These are phyloP conservation scores for Pseudogymnoascus pannorum DNA, from an alignment of 2,329 filamentous ascomycete species.

Conservation along the genomic window DNA sequence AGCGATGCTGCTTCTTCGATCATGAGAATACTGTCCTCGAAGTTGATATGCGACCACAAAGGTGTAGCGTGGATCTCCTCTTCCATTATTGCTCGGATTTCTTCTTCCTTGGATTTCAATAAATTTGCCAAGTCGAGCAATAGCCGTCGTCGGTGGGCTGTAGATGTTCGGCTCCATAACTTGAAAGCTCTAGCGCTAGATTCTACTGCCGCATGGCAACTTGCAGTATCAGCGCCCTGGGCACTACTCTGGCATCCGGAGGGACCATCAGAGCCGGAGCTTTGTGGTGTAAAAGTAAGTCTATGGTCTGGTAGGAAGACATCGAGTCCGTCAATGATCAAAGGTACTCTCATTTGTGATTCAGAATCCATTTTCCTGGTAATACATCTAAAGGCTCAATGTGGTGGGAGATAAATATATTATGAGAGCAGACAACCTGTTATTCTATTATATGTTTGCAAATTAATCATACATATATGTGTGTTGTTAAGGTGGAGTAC, in stretches of 20 bases:
- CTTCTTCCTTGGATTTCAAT: constrained; percentile 1
- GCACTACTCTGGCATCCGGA: background rate
- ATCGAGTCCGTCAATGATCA: background rate
- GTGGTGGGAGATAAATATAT: background rate
- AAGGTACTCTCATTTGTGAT: background rate
- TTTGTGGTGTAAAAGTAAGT: background rate
- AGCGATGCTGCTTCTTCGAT: constrained; percentile 13
- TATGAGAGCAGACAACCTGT: background rate
- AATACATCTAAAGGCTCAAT: background rate
- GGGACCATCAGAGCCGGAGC: background rate
- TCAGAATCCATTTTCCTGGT: background rate
- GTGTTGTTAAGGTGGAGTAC: background rate
- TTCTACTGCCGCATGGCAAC: constrained; percentile 10
- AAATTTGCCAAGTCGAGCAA: constrained; percentile 9
- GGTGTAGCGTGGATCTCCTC: constrained; percentile 11
- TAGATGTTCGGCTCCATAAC: background rate
- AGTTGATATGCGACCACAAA: constrained; percentile 13
- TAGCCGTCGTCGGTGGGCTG: background rate
- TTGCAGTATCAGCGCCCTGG: constrained; percentile 4
- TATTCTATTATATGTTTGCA: background rate
- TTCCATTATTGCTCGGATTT: constrained; percentile 11
- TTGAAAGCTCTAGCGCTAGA: constrained; percentile 11
- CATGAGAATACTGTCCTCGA: constrained; percentile 11
- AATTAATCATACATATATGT: background rate
- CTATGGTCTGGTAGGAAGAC: background rate